A percentile compares a stretch with the other conserved stretches of the same genome.
These are phyloP conservation scores for Debaryomycetaceae sp. DNA, from an alignment of 1,139 yeast species.

Conservation along the genomic window DNA sequence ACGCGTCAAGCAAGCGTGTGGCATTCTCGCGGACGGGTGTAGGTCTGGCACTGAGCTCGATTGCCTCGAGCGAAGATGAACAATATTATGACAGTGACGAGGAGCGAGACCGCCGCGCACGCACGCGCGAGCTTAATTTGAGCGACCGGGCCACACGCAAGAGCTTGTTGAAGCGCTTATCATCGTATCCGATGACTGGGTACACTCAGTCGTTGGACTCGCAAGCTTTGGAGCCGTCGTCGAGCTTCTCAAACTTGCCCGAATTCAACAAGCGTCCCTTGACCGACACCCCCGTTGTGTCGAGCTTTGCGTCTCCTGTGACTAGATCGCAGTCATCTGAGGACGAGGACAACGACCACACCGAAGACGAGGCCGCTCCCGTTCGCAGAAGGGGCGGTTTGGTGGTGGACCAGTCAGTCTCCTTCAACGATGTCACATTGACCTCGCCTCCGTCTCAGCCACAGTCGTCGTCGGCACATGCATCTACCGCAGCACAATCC, in stretches of 20 bases:
- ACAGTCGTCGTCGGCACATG: too few species aligned
- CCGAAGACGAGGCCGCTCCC: constrained; percentile 8
- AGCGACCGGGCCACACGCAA: constrained; percentile 1
- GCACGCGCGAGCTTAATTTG: constrained; percentile 1
- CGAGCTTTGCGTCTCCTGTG: constrained; percentile 51
- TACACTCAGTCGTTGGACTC: constrained; percentile 29
- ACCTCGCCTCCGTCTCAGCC: too few species aligned
- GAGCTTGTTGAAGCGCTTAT: constrained; percentile 11
- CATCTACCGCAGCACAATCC: too few species aligned
- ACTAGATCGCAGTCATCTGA: constrained; percentile 30
- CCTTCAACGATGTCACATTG: too few species aligned
- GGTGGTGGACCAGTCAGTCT: too few species aligned
- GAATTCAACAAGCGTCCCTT: constrained; percentile 66
- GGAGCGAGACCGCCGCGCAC: constrained; percentile 3
- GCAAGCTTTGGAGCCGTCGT: constrained; percentile 14
- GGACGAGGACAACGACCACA: constrained; percentile 16
- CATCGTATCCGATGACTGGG: constrained; percentile 16
- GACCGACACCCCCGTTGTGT: constrained; percentile 67
- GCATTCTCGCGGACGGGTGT: constrained; percentile 5
- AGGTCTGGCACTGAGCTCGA: constrained; percentile 7
- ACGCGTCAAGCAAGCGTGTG: constrained; percentile 4
- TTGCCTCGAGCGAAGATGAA: constrained; percentile 10
- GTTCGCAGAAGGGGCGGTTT: too few species aligned
- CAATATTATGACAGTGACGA: constrained; percentile 4
- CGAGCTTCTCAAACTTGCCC: constrained; percentile 34